Conservation (phyloP, 768 basidiomycete species). For the Termitomyces sp. region DNA sequence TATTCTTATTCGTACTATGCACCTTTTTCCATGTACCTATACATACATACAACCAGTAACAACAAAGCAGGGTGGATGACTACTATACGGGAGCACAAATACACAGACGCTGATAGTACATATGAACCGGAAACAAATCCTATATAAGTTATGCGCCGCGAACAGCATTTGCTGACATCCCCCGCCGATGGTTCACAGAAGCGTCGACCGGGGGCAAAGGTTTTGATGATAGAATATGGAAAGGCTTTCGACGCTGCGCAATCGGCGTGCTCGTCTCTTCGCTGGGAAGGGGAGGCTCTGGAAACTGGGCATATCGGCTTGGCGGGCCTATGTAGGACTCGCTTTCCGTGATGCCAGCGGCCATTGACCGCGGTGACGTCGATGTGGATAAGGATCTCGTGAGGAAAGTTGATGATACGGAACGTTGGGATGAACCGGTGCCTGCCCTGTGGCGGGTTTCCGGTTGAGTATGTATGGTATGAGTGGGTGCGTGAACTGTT, state of each 20-base stretch:
- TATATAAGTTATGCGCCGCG: conserved; percentile 37
- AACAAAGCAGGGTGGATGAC: conserved; percentile 12
- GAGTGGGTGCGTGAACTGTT: conserved; percentile 30
- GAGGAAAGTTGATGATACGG: conserved; percentile 37
- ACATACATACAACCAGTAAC: conserved; percentile 18
- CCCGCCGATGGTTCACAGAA: conserved; percentile 44
- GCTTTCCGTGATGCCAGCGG: conserved; percentile 38
- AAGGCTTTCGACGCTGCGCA: conserved; percentile 62
- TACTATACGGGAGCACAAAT: conserved; percentile 8
- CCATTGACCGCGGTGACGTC: conserved; percentile 38
- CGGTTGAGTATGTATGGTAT: conserved; percentile 30
- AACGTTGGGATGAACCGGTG: conserved; percentile 57
- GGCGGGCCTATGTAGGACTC: conserved; percentile 62
- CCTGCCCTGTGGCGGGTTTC: conserved; percentile 62
- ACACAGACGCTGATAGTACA: conserved; percentile 20
- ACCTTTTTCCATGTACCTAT: conserved; percentile 7
- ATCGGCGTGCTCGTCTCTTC: conserved; percentile 50
- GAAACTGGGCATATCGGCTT: conserved; percentile 67
- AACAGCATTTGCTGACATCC: conserved; percentile 48
- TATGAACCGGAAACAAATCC: conserved; percentile 21
- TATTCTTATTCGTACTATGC: background rate
- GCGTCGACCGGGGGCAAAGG: conserved; percentile 37
- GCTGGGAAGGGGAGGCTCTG: conserved; percentile 54
- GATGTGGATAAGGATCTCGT: conserved; percentile 59
- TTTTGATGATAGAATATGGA: conserved; percentile 67